phyloP scores from a whole-genome alignment of 805 yeast genomes.

The Wickerhamomyces alni region DNA sequence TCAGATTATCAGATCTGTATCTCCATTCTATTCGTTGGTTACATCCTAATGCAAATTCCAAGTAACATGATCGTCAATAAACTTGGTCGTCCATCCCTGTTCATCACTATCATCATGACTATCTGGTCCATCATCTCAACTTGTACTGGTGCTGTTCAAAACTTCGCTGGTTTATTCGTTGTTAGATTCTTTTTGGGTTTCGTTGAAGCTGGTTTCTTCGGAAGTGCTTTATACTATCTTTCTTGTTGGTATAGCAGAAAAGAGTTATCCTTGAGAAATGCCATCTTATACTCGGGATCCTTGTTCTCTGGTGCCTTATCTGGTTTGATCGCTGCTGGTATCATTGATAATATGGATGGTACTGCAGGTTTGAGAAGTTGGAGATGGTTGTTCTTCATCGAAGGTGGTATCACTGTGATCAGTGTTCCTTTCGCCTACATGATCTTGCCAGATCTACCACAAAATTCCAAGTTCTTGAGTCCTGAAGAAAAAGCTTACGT shows the following conservation, averaged over 20 bases:
- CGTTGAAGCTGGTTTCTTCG: slow-evolving; percentile 44
- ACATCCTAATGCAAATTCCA: slow-evolving; percentile 46
- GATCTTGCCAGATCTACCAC: slow-evolving; percentile 48
- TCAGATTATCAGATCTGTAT: slow-evolving; percentile 43
- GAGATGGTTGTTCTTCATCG: slow-evolving; percentile 53
- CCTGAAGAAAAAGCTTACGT: slow-evolving; percentile 37
- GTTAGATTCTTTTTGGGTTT: slow-evolving; percentile 36
- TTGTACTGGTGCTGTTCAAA: slow-evolving; percentile 27
- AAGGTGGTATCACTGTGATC: slow-evolving; percentile 45
- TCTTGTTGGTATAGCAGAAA: slow-evolving; percentile 51
- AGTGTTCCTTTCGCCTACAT: slow-evolving; percentile 42
- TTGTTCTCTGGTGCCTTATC: slow-evolving; percentile 47
- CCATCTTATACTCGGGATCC: slow-evolving; percentile 46
- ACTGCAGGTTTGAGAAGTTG: slow-evolving; percentile 38
- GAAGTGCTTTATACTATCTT: slow-evolving; percentile 40
- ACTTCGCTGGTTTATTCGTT: slow-evolving; percentile 25
- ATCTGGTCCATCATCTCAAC: slow-evolving; percentile 40
- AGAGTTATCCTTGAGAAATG: slow-evolving; percentile 43
- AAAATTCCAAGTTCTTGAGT: slow-evolving; percentile 39
- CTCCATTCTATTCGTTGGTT: slow-evolving; percentile 46
- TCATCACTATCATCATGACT: slow-evolving; percentile 42
- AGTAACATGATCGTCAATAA: slow-evolving; percentile 37
- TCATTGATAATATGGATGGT: slow-evolving; percentile 37
- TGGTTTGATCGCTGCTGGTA: slow-evolving; percentile 51
- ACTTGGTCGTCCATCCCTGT: slow-evolving; percentile 44